These are phyloP conservation scores for Hondaea fermentalgiana DNA, from an alignment of 108 stramenopile species.

Conservation along the genomic window DNA sequence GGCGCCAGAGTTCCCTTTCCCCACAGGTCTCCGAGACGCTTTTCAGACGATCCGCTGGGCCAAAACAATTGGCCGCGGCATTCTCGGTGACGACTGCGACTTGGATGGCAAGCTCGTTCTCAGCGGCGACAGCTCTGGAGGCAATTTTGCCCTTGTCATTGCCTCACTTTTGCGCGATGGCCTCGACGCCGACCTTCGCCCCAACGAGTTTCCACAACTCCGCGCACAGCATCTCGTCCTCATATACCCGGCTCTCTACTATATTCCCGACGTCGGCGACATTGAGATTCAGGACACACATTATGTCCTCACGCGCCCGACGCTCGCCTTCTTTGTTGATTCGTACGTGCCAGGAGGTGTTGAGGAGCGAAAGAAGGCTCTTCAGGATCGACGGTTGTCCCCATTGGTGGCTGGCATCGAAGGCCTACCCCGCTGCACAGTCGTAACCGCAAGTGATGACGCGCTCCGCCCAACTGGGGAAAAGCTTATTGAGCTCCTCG, in stretches of 20 bases:
- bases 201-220: background rate
- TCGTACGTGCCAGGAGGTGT: background rate
- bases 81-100: background rate
- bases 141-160: background rate
- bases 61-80: background rate
- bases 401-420: background rate
- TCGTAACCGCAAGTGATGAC: background rate
- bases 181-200: background rate
- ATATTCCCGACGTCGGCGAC: background rate
- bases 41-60: background rate
- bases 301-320: background rate
- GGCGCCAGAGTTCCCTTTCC: background rate
- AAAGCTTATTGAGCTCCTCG: too few species aligned
- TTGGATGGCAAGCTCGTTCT: background rate
- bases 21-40: background rate
- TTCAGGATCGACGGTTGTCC: background rate
- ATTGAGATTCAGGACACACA: background rate
- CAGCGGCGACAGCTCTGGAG: background rate
- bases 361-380: background rate
- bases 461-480: background rate
- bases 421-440: background rate
- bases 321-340: background rate
- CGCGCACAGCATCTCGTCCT: background rate
- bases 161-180: background rate
- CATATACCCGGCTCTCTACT: background rate